Evolutionary conservation across 164 flowering plant species (phyloP), one percentile per base, ranked within the genome.

Genomic region (Magnolia sinica): DNA sequence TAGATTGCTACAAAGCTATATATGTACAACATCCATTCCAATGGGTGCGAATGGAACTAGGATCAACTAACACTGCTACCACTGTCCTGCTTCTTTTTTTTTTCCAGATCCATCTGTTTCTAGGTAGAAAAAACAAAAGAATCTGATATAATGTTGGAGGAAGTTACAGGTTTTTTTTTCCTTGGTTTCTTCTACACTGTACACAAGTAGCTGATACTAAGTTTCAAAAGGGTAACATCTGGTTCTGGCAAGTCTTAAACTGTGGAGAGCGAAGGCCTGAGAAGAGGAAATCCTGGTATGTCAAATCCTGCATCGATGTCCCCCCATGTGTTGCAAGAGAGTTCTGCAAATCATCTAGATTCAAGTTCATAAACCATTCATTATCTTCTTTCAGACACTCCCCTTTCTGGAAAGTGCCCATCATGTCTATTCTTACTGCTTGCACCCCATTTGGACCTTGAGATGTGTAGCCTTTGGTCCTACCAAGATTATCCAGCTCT

Each of bases 301-400:
- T 22, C 50, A 75, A 16, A 71, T 79, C 76, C 16, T 24, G 74
- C 52, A 64, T 72, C 10, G 78, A 73, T 10, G 45, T 63, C 49
- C 67, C 69, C 61, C 77, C 74, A 63, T 64, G 70, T 16, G 19
- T 73, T 13, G 71, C 74, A 14, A 66, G 23, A 19, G 74, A 79
- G 9, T 52, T 79, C 14, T 79, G 81, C 75, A 74, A 74, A 63
- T 74, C 74, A 7, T 79, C 81, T 14, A 79, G 65, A n/a, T 79
- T 74, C 67, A 75, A 65, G 18, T 74, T 68, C 37, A 5, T 64
- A 74, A 79, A 74, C 77, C 81, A 79, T 19, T 70, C 74, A 70
- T n/a, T 74, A 51, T 74, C 77, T 69, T 79, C 81, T 16, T 51
- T 73, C 22, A 31, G 45, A 13, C 64, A 52, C 37, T 51, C 45